phyloP scores from a whole-genome alignment of 306 rosid species.

The Castanea mollissima region DNA sequence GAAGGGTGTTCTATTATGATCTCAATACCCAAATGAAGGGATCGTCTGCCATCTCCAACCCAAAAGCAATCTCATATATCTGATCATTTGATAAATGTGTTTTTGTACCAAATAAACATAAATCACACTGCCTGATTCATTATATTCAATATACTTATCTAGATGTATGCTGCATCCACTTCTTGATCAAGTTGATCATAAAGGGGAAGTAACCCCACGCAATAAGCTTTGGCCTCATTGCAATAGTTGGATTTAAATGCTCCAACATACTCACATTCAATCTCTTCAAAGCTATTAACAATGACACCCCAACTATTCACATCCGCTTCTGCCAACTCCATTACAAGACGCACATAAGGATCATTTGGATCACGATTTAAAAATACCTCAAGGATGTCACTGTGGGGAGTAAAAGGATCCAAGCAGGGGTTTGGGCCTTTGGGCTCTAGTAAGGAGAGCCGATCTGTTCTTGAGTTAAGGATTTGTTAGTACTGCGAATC shows the following conservation, averaged over 20 bases:
- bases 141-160: neutral
- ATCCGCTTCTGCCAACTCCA: slow-evolving; percentile 8
- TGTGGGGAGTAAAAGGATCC: no score
- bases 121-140: neutral
- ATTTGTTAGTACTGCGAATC: no score
- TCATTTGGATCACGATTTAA: neutral
- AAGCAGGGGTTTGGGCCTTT: no score
- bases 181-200: neutral
- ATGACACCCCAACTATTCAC: slow-evolving; percentile 27
- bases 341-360: neutral
- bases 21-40: slow-evolving; percentile 24
- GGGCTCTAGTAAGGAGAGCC: no score
- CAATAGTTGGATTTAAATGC: slow-evolving; percentile 11
- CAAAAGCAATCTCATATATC: slow-evolving; percentile 26
- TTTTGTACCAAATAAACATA: slow-evolving; percentile 25
- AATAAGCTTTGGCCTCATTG: slow-evolving; percentile 19
- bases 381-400: neutral
- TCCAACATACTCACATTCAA: slow-evolving; percentile 8
- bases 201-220: slow-evolving; percentile 19
- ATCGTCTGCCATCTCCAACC: slow-evolving; percentile 13
- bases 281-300: slow-evolving; percentile 21
- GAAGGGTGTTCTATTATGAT: slow-evolving; percentile 16
- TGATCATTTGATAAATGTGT: slow-evolving; percentile 7
- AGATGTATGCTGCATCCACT: neutral
- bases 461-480: no score